These are phyloP conservation scores for Vigna mungo DNA, from an alignment of 306 rosid species.

Conservation along the genomic window DNA sequence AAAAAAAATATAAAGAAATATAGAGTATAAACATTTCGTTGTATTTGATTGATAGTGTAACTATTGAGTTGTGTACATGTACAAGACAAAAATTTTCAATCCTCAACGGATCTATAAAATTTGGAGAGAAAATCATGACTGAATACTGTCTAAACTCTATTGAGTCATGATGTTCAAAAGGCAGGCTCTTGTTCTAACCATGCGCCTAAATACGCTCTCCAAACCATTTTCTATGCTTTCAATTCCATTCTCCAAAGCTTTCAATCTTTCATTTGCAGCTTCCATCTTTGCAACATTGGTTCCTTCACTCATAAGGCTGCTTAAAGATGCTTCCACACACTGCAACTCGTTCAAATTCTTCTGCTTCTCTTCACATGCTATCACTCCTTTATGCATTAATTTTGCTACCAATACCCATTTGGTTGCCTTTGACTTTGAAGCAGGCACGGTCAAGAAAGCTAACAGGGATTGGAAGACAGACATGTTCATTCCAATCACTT, in stretches of 20 bases:
- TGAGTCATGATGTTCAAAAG: constrained; percentile 71
- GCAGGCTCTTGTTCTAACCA: constrained; percentile 64
- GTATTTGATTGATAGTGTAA: background rate
- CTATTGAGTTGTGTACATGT: constrained; percentile 30
- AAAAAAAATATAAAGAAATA: background rate
- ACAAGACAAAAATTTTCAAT: constrained; percentile 33
- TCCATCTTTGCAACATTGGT: constrained; percentile 46
- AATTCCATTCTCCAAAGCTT: constrained; percentile 57
- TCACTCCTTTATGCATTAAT: constrained; percentile 52
- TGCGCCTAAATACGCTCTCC: constrained; percentile 56
- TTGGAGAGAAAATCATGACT: constrained; percentile 17
- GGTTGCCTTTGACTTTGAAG: constrained; percentile 44
- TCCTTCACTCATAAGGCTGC: constrained; percentile 17
- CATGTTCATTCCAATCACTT: constrained; percentile 45
- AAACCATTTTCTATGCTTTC: constrained; percentile 63
- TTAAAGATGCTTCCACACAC: constrained; percentile 51
- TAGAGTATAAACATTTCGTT: background rate
- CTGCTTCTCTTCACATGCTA: constrained; percentile 47
- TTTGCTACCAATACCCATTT: constrained; percentile 55
- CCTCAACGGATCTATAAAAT: constrained; percentile 8
- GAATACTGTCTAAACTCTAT: background rate
- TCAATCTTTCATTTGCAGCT: constrained; percentile 43
- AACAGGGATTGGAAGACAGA: constrained; percentile 55
- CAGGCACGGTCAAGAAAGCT: constrained; percentile 45
- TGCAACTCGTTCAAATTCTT: constrained; percentile 49